Evolutionary conservation across 2,329 filamentous ascomycete species (phyloP), one percentile per base, ranked within the genome.

Genomic region (Trichoderma sp.): DNA sequence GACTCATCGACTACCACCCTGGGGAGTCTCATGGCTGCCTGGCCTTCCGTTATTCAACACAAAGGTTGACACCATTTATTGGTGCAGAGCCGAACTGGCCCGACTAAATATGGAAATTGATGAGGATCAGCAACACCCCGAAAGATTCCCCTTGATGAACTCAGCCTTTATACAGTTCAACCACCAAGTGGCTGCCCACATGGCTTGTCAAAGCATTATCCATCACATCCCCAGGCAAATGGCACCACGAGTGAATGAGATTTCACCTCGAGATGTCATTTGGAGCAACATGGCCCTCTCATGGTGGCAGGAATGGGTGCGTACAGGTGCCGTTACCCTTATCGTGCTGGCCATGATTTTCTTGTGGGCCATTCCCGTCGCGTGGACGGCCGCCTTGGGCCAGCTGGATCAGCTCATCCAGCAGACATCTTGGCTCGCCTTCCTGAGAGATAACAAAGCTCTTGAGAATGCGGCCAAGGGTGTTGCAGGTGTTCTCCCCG

Each of bases 161-260:
- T 97, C 95, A 1, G 96, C 96, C 0, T 99, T 99, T 76, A 94
- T 99, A 73, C 96, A 99, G 79, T 99, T 99, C 86, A 97, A 99
- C 78, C 92, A 98, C 78, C 96, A 99, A 80, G 93, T 98, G 2
- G 95, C 95, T 6, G 96, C 96, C 0, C 96, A 99, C 78, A 98
- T 99, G 96, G 96, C 95, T 72, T 98, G 94, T 79, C 96, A 99
- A 80, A 91, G 93, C 62, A 87, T 97, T 60, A 94, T 92, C 51
- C 94, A 98, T 79, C 96, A 99, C 77, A 82, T 97, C 1, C 96
- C 96, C 1, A 93, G 93, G 76, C 93, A 97, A 60, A 99, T 99
- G 96, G 88, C 93, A 1, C 96, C 96, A 0, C 90, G 96, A 32
- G 88, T 93, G 53, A 92, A 97, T n/a, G 96, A 99, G 79, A 94